These are phyloP conservation scores for Asterophora lycoperdoides DNA, from an alignment of 768 basidiomycete genomes.

Conservation along the genomic window DNA sequence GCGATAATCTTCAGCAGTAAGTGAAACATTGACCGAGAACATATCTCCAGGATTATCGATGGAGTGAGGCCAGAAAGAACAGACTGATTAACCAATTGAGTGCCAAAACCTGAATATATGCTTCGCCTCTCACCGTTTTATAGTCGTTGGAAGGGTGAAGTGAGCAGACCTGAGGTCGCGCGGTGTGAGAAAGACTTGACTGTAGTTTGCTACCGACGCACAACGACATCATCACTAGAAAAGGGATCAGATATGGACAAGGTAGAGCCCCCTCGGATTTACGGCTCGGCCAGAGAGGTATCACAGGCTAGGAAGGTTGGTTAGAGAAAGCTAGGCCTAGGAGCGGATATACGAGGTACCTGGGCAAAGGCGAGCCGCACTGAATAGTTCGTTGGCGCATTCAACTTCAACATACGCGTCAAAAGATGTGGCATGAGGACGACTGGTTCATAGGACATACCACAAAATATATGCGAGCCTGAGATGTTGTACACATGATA, in stretches of 20 bases:
- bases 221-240: conserved; percentile 59
- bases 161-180: conserved; percentile 58
- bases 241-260: conserved; percentile 3
- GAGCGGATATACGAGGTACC: conserved; percentile 36
- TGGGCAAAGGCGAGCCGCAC: conserved; percentile 71
- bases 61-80: conserved; percentile 80
- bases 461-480: conserved; percentile 89
- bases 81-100: conserved; percentile 44
- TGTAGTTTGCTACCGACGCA: conserved; percentile 26
- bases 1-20: not conserved
- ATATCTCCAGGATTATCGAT: conserved; percentile 74
- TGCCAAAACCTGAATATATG: conserved; percentile 30
- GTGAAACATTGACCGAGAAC: conserved; percentile 52
- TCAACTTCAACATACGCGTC: conserved; percentile 40
- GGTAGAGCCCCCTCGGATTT: conserved; percentile 16
- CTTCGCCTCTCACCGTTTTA: conserved; percentile 60
- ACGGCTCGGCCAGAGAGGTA: conserved; percentile 78
- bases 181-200: conserved; percentile 1
- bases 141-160: conserved; percentile 87
- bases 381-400: conserved; percentile 83
- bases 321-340: not conserved
- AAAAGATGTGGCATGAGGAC: not conserved
- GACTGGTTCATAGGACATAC: conserved; percentile 32
- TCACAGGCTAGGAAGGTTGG: conserved; percentile 63
- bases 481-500: not conserved